A percentile compares a stretch with the other conserved stretches of the same genome.
Evolutionary conservation across 805 yeast genomes (phyloP).

Genomic region (Candida jianshihensis): DNA sequence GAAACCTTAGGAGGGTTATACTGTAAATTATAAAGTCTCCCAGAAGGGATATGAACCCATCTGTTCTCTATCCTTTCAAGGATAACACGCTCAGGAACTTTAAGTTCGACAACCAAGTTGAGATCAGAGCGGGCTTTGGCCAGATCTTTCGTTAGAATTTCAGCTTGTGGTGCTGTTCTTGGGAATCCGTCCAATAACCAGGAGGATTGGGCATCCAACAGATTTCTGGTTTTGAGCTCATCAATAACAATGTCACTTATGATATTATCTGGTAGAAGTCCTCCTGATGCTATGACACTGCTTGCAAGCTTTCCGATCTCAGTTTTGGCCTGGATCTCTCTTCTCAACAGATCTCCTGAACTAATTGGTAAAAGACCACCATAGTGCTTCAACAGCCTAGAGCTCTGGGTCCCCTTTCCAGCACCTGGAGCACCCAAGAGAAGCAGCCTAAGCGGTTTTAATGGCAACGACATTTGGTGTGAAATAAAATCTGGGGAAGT

Average conservation of each 20-base stretch:
- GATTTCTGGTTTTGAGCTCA: conserved; percentile 36
- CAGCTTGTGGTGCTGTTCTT: conserved; percentile 70
- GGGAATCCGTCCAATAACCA: conserved; percentile 95
- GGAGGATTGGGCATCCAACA: conserved; percentile 38
- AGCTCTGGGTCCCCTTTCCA: conserved; percentile 88
- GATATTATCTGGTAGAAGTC: conserved; percentile 63
- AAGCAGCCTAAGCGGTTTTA: conserved; percentile 52
- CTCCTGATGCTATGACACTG: conserved; percentile 51
- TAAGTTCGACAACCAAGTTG: conserved; percentile 77
- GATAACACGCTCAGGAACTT: conserved; percentile 82
- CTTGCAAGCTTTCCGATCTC: conserved; percentile 52
- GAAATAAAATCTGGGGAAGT: conserved; percentile 1
- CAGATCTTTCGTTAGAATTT: conserved; percentile 41
- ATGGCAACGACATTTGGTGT: conserved; percentile 5
- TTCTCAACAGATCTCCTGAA: conserved; percentile 78
- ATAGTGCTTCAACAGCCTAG: conserved; percentile 49
- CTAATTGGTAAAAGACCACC: conserved; percentile 55
- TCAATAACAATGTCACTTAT: conserved; percentile 53
- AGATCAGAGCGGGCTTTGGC: conserved; percentile 33
- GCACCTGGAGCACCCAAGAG: conserved; percentile 93
- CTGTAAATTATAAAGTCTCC: conserved; percentile 77
- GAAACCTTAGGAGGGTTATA: conserved; percentile 85
- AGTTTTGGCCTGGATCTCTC: conserved; percentile 50
- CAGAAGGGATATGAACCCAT: conserved; percentile 80
- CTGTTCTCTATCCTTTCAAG: conserved; percentile 76